Evolutionary conservation across 768 basidiomycete species (phyloP).

Genomic region (Psilocybe azurescens): DNA sequence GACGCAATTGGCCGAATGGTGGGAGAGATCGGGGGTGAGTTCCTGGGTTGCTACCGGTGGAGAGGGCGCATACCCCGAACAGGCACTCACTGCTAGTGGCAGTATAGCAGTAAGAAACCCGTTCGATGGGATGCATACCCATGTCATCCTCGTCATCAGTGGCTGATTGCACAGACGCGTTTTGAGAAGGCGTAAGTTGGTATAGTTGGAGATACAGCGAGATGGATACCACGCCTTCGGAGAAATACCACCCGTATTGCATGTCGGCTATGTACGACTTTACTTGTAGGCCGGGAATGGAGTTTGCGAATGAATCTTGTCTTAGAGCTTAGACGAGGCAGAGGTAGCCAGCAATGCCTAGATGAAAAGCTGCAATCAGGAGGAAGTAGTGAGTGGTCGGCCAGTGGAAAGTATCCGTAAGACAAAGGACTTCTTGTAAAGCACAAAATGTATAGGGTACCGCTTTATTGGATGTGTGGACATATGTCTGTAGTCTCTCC

Average conservation of each 20-base stretch:
- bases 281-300: not conserved
- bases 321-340: not conserved
- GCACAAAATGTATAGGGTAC: not conserved
- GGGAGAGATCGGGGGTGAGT: constrained; percentile 2
- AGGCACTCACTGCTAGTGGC: not conserved
- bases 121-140: not conserved
- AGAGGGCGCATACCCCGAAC: not conserved
- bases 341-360: not conserved
- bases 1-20: constrained; percentile 9
- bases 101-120: not conserved
- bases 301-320: not conserved
- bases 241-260: constrained; percentile 3
- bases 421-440: not conserved
- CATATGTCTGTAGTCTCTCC: constrained; percentile 1
- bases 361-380: not conserved
- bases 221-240: constrained; percentile 14
- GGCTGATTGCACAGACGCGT: not conserved
- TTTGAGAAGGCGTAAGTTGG: no score
- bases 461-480: not conserved
- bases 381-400: not conserved
- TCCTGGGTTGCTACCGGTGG: constrained; percentile 3
- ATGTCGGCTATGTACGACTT: not conserved
- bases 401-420: not conserved
- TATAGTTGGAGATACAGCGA: not conserved
- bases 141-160: not conserved